phyloP scores from a whole-genome alignment of 2,329 filamentous ascomycete species.

The Colletotrichum siamense region DNA sequence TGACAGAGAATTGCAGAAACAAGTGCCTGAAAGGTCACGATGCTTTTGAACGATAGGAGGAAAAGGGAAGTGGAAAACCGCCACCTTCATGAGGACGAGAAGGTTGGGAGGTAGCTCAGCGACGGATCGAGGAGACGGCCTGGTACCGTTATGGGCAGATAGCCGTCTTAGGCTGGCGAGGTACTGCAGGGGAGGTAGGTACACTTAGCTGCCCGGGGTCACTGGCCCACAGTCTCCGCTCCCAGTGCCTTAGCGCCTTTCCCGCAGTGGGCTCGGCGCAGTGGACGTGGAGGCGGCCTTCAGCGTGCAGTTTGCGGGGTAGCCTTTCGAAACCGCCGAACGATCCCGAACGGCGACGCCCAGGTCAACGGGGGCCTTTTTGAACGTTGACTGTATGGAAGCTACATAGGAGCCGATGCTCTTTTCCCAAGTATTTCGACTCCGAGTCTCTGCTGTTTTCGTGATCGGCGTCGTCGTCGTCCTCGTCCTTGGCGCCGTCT shows the following conservation, averaged over 20 bases:
- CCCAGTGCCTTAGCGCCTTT: neutral
- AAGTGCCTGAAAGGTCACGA: neutral
- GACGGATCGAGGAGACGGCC: neutral
- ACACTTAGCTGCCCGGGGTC: neutral
- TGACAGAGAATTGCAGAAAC: neutral
- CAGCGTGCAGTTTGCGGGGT: slow-evolving; percentile 18
- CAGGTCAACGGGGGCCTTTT: neutral
- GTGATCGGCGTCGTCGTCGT: neutral
- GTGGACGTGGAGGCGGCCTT: neutral
- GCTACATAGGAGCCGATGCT: neutral
- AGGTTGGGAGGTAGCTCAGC: neutral
- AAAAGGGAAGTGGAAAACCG: neutral
- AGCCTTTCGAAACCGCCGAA: slow-evolving; percentile 18
- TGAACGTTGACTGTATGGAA: neutral
- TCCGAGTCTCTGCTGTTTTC: neutral
- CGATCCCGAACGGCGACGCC: neutral
- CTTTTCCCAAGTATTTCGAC: neutral
- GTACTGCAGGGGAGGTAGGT: neutral
- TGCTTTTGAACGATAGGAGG: neutral
- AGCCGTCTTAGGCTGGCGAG: slow-evolving; percentile 3
- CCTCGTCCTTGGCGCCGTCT: neutral
- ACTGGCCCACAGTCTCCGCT: slow-evolving; percentile 7
- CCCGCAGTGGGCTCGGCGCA: neutral
- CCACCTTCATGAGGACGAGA: neutral
- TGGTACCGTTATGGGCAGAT: neutral